phyloP scores from a whole-genome alignment of 805 yeast species.

The Candida caryicola region DNA sequence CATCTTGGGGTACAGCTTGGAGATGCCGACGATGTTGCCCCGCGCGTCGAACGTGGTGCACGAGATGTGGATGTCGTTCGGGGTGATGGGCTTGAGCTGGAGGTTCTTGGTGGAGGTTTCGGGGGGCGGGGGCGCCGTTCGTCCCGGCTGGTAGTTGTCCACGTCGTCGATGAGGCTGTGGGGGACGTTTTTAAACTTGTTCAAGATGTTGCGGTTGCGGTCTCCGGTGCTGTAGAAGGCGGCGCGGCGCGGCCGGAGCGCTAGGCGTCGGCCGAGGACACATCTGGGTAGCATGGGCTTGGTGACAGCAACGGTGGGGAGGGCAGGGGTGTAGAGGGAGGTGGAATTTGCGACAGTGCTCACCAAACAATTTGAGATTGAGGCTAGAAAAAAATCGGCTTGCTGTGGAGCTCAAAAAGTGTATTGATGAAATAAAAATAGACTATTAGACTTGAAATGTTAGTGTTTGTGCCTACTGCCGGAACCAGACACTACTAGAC shows the following conservation, averaged over 20 bases:
- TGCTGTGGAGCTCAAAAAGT: no score
- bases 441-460: no score
- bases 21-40: constrained; percentile 69
- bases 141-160: not conserved
- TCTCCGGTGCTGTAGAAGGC: not conserved
- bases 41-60: constrained; percentile 76
- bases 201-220: not conserved
- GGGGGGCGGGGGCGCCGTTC: not conserved
- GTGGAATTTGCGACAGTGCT: no score
- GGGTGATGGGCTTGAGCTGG: constrained; percentile 19
- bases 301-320: no score
- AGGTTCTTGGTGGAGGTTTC: not conserved
- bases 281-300: not conserved
- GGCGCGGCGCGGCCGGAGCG: not conserved
- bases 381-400: no score
- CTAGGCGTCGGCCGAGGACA: not conserved
- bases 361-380: no score
- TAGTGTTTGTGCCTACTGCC: no score
- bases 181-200: not conserved
- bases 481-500: no score
- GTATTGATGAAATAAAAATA: no score
- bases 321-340: no score
- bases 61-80: constrained; percentile 54
- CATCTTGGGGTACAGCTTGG: constrained; percentile 70
- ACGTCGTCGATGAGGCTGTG: not conserved